Evolutionary conservation across 2,329 filamentous ascomycete genomes (phyloP), one percentile per base, ranked within the genome.

Genomic region (Trichoderma polysporum): DNA sequence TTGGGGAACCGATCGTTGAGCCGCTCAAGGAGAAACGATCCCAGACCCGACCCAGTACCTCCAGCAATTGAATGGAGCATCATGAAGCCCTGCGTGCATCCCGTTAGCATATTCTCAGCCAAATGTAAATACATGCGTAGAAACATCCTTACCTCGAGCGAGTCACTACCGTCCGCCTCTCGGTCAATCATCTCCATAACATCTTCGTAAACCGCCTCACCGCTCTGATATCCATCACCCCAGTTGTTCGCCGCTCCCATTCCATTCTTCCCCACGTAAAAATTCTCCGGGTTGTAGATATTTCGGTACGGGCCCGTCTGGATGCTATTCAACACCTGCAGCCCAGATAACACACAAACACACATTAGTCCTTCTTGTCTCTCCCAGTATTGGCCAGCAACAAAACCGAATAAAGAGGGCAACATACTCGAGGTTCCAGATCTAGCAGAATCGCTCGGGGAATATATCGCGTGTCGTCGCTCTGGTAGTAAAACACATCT

Each of bases 171-270:
- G 79, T 99, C 95, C 17, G 96, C 95, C 78, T 99, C 95, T 68
- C 95, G 91, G 77, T 99, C 95, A 75, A 99, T 97, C 93, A 99
- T 99, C 78, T 99, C 96, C 85, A 99, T 92, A 66, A 99, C 93
- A 77, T 99, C 95, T 79, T 99, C 95, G 73, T 94, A 93, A 22
- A 99, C 93, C 52, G 86, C 85, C 78, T 97, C 94, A 72, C 94
- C 95, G 63, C 92, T 94, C 71, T 95, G 90, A 80, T 99, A 99
- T 54, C 95, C 95, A 75, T 95, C 91, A 69, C 94, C 95, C 95
- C 95, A 99, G 79, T 98, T 99, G 80, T 99, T 99, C 53, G 93
- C 95, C 7, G 95, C 95, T 53, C 95, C 95, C 65, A 92, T 89
- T 67, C 95, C 95, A 80, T 94, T 91, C 78, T 97, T 96, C 74